Base-by-base conservation (phyloP, 352 stramenopile genomes). In the Phytophthora melonis region DNA sequence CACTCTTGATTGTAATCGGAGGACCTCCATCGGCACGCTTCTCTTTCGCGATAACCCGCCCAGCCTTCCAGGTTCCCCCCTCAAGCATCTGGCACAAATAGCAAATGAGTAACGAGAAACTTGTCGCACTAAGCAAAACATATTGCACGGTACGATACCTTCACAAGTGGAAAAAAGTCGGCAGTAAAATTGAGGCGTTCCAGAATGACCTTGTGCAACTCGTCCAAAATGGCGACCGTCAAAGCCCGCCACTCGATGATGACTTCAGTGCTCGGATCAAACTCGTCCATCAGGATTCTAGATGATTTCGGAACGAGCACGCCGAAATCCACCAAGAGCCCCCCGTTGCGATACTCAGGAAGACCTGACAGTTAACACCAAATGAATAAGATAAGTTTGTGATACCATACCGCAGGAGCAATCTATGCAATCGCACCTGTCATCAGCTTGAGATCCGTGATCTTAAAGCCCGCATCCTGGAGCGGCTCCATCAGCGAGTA, bases 401-500 rank as follows among this genome's bases (percentile, higher is more conserved):
- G 13, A 45, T 45, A 18, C 13, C 11, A 10, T 13, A 36, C 7
- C 32, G 10, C 32, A 13, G 8, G 32, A 36, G 16, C 36, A n/a
- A n/a, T 18, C 13, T 13, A 18, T 14, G 36, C 36, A 3, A 45
- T 18, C 45, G 8, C 65, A 85, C 79, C 81, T 21, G 78, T 85
- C 80, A 87, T 94, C 61, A 30, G 32, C 36, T 90, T 82, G 7
- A 93, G 80, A 25, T 96, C 84, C 32, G 81, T 94, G 55, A 96
- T 86, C 56, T 88, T 89, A 32, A 96, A 81, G 0, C 88, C 87
- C n/a, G 87, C 86, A n/a, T 92, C 82, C 75, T 93, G 82, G 27
- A 96, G 74, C 0, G 90, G 90, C 66, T 97, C 90, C 84, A 97
- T 95, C 18, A 97, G 72, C 11, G 89, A 96, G 75, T 96, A 97